Conservation (phyloP, 2,329 filamentous ascomycete species). For the Fusarium pseudograminearum region DNA sequence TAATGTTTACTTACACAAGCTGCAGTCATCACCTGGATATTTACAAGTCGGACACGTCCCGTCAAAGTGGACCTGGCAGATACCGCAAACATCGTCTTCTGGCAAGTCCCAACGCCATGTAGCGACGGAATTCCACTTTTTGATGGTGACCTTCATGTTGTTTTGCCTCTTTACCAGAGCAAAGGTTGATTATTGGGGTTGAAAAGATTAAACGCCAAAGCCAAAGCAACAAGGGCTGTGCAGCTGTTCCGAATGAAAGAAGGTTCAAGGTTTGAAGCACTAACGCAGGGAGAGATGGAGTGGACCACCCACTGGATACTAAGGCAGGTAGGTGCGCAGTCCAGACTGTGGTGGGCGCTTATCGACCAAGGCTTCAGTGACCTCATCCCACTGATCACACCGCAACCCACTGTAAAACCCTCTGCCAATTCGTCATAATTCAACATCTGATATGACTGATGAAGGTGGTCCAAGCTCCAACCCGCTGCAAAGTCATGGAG, state of each 20-base stretch:
- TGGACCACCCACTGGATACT: neutral
- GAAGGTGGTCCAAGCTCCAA: slow-evolving; percentile 47
- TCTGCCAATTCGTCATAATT: slow-evolving; percentile 27
- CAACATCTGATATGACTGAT: slow-evolving; percentile 28
- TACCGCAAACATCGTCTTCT: slow-evolving; percentile 97
- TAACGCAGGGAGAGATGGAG: slow-evolving; percentile 17
- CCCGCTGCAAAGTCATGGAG: neutral
- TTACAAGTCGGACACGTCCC: slow-evolving; percentile 98
- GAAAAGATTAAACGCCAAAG: slow-evolving; percentile 22
- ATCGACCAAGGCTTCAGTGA: slow-evolving; percentile 36
- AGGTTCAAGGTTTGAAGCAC: slow-evolving; percentile 32
- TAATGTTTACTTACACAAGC: slow-evolving; percentile 73
- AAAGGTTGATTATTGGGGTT: slow-evolving; percentile 2
- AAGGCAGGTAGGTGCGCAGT: neutral
- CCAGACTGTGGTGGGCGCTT: slow-evolving; percentile 6
- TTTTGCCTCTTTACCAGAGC: neutral
- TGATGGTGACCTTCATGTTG: slow-evolving; percentile 94
- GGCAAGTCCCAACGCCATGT: slow-evolving; percentile 99
- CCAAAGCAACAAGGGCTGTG: slow-evolving; percentile 28
- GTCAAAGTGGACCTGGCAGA: slow-evolving; percentile 98
- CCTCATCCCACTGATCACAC: slow-evolving; percentile 43
- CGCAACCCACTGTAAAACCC: slow-evolving; percentile 23
- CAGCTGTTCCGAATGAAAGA: slow-evolving; percentile 24
- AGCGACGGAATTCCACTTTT: slow-evolving; percentile 92
- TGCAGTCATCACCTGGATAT: slow-evolving; percentile 96